These are phyloP conservation scores for Saksenaea oblongispora DNA, from an alignment of 371 early-diverging fungal species.

Conservation along the genomic window DNA sequence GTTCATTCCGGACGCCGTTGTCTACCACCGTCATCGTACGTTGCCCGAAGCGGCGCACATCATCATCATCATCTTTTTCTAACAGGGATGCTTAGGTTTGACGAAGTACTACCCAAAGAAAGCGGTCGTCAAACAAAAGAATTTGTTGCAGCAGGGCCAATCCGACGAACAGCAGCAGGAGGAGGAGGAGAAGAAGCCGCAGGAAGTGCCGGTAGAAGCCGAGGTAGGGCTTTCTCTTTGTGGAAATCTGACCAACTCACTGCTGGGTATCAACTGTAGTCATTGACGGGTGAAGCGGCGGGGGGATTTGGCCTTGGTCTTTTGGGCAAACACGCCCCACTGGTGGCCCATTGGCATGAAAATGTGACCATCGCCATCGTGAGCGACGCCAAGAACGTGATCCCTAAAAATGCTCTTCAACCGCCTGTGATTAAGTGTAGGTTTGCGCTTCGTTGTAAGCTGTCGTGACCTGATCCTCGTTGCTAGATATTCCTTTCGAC, in stretches of 20 bases:
- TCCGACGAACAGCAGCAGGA: constrained; percentile 28
- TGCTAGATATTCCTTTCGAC: constrained; percentile 55
- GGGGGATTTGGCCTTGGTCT: constrained; percentile 22
- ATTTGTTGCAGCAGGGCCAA: constrained; percentile 52
- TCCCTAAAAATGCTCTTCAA: constrained; percentile 52
- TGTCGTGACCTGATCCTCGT: background rate
- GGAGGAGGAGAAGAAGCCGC: constrained; percentile 25
- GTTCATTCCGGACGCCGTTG: constrained; percentile 43
- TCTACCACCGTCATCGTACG: constrained; percentile 63
- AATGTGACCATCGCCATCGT: constrained; percentile 80
- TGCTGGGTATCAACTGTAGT: constrained; percentile 1
- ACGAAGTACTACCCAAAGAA: constrained; percentile 73
- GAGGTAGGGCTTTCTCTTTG: too few relatives aligned
- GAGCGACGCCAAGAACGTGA: constrained; percentile 42
- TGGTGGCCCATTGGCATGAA: constrained; percentile 85
- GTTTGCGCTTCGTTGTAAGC: constrained; percentile 5
- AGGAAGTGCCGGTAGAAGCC: background rate
- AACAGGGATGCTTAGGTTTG: constrained; percentile 43
- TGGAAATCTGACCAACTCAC: too few relatives aligned
- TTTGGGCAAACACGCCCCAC: constrained; percentile 43
- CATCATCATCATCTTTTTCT: background rate
- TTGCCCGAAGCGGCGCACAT: background rate
- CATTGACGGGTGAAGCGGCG: constrained; percentile 16
- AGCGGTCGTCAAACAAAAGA: constrained; percentile 66
- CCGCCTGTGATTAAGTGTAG: constrained; percentile 56